A percentile compares a stretch with the other conserved stretches of the same genome.
phyloP scores from a whole-genome alignment of 768 basidiomycete species.

The Mycena vulgaris region DNA sequence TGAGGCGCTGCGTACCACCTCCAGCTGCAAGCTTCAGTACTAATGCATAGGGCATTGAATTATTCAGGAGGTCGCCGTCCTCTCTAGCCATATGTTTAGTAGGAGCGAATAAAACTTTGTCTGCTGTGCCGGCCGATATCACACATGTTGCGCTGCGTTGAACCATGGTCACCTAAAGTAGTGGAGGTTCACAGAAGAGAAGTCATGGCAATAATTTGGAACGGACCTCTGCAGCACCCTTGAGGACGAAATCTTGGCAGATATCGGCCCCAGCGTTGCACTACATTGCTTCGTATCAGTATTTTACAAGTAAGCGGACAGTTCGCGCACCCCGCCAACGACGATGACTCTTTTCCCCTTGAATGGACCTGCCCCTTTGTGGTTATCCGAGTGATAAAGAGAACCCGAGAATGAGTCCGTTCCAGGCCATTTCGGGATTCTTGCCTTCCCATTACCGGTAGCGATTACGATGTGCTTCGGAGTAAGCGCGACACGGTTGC shows the following conservation, averaged over 20 bases:
- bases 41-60: slow-evolving; percentile 40
- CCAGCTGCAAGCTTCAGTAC: slow-evolving; percentile 31
- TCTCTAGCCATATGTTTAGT: not conserved
- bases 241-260: slow-evolving; percentile 29
- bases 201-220: too few species aligned
- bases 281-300: not conserved
- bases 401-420: slow-evolving; percentile 21
- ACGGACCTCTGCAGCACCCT: slow-evolving; percentile 30
- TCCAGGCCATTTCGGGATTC: slow-evolving; percentile 26
- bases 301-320: not conserved
- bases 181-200: not conserved
- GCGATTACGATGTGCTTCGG: slow-evolving; percentile 29
- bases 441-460: slow-evolving; percentile 18
- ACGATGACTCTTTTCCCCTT: slow-evolving; percentile 28
- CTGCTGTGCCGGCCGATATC: slow-evolving; percentile 5
- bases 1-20: slow-evolving; percentile 17
- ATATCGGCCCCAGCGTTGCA: slow-evolving; percentile 35
- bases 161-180: slow-evolving; percentile 32
- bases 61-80: slow-evolving; percentile 32
- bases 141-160: slow-evolving; percentile 37
- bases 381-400: slow-evolving; percentile 31
- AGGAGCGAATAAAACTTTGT: not conserved
- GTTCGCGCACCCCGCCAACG: slow-evolving; percentile 26
- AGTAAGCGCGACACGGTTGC: not conserved
- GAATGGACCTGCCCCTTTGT: slow-evolving; percentile 32